A percentile compares a stretch with the other conserved stretches of the same genome.
These are phyloP conservation scores for Ophiocordyceps camponoti-saundersi DNA, from an alignment of 2,329 filamentous ascomycete species.

Conservation along the genomic window DNA sequence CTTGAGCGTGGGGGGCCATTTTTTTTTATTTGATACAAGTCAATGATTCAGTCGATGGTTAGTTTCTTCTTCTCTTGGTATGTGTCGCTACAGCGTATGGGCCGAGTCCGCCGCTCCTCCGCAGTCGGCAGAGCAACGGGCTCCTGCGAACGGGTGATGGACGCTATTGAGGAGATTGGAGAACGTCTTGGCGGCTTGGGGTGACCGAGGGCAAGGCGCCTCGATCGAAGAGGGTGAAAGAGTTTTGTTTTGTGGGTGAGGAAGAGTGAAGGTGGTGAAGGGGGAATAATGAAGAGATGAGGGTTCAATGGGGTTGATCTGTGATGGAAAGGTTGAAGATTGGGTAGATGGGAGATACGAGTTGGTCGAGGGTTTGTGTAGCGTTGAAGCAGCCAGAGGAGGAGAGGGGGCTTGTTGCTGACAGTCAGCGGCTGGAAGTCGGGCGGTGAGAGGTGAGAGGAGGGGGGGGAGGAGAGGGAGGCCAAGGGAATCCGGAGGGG, in stretches of 20 bases:
- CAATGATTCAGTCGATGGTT: slow-evolving; percentile 5
- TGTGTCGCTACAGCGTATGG: slow-evolving; percentile 31
- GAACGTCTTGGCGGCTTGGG: slow-evolving; percentile 74
- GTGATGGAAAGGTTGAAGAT: too few relatives aligned
- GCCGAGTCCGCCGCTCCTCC: slow-evolving; percentile 62
- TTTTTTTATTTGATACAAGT: slow-evolving; percentile 14
- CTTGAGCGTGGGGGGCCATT: slow-evolving; percentile 88
- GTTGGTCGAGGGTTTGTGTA: too few relatives aligned
- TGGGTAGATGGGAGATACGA: too few relatives aligned
- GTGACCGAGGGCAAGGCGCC: slow-evolving; percentile 36
- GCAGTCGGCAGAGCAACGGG: slow-evolving; percentile 79
- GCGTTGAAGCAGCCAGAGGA: too few relatives aligned
- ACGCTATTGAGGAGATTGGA: slow-evolving; percentile 92
- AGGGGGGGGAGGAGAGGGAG: background rate
- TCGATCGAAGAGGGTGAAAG: slow-evolving; percentile 27
- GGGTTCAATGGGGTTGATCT: too few relatives aligned
- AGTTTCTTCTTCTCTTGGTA: background rate
- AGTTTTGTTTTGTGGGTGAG: background rate
- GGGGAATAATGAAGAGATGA: background rate
- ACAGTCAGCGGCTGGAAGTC: too few relatives aligned
- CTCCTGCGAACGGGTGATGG: slow-evolving; percentile 93
- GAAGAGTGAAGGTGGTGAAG: background rate
- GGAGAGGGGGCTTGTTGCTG: too few relatives aligned
- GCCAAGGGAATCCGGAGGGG: background rate
- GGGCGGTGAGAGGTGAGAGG: background rate